These are phyloP conservation scores for Mariannaea sp. DNA, from an alignment of 2,329 filamentous ascomycete species.

Conservation along the genomic window DNA sequence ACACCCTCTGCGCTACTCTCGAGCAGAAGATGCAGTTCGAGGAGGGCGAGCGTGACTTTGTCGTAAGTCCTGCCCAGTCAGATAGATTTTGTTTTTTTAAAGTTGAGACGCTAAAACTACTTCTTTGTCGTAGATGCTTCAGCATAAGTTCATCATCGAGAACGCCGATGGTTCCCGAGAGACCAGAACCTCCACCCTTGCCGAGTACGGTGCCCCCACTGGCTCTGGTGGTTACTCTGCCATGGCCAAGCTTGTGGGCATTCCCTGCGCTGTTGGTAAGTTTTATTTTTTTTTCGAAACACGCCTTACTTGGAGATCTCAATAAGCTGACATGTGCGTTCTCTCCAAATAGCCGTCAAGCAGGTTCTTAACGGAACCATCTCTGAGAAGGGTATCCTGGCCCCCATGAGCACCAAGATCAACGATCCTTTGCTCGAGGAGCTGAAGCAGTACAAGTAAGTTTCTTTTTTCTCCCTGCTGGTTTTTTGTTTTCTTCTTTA, in stretches of 20 bases:
- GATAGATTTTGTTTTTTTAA: neutral
- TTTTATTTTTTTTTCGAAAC: no score
- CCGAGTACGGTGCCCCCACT: slow-evolving; percentile 80
- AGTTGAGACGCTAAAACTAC: no score
- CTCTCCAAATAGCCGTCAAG: slow-evolving; percentile 66
- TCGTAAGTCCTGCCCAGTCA: no score
- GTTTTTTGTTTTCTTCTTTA: no score
- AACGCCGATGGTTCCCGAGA: slow-evolving; percentile 71
- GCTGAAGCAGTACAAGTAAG: no score
- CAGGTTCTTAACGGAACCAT: slow-evolving; percentile 78
- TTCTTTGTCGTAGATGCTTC: no score
- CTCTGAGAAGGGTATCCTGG: slow-evolving; percentile 73
- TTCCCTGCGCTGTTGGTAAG: slow-evolving; percentile 56
- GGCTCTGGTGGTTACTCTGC: slow-evolving; percentile 79
- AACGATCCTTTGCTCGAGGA: slow-evolving; percentile 67
- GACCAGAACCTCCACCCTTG: slow-evolving; percentile 79
- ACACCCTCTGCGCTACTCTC: slow-evolving; percentile 67
- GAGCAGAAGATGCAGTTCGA: slow-evolving; percentile 73
- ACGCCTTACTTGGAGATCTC: no score
- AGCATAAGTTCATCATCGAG: slow-evolving; percentile 65
- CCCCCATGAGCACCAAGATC: slow-evolving; percentile 74
- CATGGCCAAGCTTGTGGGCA: slow-evolving; percentile 83
- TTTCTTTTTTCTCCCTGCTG: no score
- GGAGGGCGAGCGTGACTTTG: slow-evolving; percentile 66
- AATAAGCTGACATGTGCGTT: slow-evolving; percentile 1